Evolutionary conservation across 2,329 filamentous ascomycete species (phyloP), one percentile per base, ranked within the genome.

Genomic region (Emericellopsis atlantica): DNA sequence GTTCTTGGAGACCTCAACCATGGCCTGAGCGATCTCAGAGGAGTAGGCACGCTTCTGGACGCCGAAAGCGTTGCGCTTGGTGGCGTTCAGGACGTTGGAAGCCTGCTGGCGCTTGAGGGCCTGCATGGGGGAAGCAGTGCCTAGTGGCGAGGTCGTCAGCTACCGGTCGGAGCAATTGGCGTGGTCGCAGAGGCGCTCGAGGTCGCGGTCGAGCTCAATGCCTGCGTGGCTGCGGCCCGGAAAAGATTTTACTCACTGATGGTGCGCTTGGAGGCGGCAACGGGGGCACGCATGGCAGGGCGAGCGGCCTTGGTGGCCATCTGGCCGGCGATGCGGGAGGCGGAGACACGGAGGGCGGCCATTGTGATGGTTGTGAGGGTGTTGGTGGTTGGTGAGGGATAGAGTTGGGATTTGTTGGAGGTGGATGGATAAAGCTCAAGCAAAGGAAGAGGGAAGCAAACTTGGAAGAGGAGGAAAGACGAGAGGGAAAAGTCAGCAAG

Each of bases 1-100:
- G 81, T 88, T 88, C 79, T 87, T 84, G 69, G 84, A 88, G 70
- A 86, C 83, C 76, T 88, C 82, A 65, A 89, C 84, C 74, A 89
- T 81, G 67, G 84, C 84, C 66, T 83, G 75, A 71, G 84, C 83
- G 68, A 89, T 84, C 79, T 89, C 84, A 61, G 84, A 88, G 60
- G 81, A 86, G 81, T 88, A 89, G 65, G 79, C 76, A 62, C 83
- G 83, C 66, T 75, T 77, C 63, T 74, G 69, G 60, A 69, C 61
- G 64, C 72, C 65, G 71, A 77, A 77, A 59, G 73, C 76, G 66
- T 76, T 72, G 67, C 75, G 74, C 62, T 69, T 70, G 64, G 75
- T 74, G 66, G 73, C 68, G 67, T 76, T 74, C 68, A 82, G 66
- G 69, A 81, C 73, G 63, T 70, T 72, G 58, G 73, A 71, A 53